A percentile compares a stretch with the other conserved stretches of the same genome.
Evolutionary conservation across 2,329 filamentous ascomycete species (phyloP).

Genomic region (Xylaria sp.): DNA sequence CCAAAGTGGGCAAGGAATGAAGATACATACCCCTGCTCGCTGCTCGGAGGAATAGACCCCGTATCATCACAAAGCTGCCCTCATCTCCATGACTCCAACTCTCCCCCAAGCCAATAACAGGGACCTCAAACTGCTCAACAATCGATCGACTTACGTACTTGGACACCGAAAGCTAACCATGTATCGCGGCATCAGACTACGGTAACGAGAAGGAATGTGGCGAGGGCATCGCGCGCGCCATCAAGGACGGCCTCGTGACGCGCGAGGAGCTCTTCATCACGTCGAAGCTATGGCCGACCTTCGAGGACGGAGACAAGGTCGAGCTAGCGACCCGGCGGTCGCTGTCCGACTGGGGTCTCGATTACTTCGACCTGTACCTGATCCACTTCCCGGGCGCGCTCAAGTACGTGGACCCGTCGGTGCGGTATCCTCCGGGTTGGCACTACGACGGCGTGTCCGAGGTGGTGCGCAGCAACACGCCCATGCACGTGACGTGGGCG

Average conservation of each 20-base stretch:
- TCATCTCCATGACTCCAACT: background rate
- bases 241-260: constrained; percentile 80
- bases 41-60: constrained; percentile 20
- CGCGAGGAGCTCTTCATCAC: constrained; percentile 90
- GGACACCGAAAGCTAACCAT: constrained; percentile 11
- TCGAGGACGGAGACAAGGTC: constrained; percentile 81
- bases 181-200: constrained; percentile 63
- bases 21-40: constrained; percentile 20
- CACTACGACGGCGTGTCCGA: constrained; percentile 66
- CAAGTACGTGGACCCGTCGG: constrained; percentile 80
- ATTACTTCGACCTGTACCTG: constrained; percentile 90
- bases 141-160: background rate
- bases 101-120: too few species aligned
- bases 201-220: constrained; percentile 82
- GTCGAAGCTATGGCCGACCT: constrained; percentile 92
- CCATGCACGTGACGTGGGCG: constrained; percentile 81
- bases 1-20: constrained; percentile 9
- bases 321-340: constrained; percentile 77
- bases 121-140: background rate
- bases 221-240: constrained; percentile 77
- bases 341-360: constrained; percentile 80
- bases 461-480: constrained; percentile 69
- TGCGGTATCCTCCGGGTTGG: constrained; percentile 83
- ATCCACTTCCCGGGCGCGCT: constrained; percentile 89
- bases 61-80: constrained; percentile 12